Evolutionary conservation across 768 basidiomycete genomes (phyloP).

Genomic region (Coprinopsis sp.): DNA sequence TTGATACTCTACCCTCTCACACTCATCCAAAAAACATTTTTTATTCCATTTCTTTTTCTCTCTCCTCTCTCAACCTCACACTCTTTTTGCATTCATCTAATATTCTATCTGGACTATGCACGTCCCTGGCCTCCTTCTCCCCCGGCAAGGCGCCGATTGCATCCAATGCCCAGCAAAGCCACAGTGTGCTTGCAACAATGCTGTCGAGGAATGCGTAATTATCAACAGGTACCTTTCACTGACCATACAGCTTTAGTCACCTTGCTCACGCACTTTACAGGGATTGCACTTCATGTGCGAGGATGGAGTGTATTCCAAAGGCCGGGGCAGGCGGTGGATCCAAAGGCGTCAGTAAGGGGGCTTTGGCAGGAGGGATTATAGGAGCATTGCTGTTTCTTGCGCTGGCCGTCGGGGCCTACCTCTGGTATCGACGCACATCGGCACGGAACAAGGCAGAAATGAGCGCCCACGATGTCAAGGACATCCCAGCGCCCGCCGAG

Average conservation of each 20-base stretch:
- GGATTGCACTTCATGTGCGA: slow-evolving; percentile 52
- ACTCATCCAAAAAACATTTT: slow-evolving; percentile 4
- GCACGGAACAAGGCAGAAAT: slow-evolving; percentile 36
- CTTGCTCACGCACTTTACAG: slow-evolving; percentile 29
- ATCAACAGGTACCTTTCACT: slow-evolving; percentile 48
- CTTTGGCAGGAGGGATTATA: slow-evolving; percentile 69
- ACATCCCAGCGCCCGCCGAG: slow-evolving; percentile 69
- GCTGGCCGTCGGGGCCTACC: slow-evolving; percentile 44
- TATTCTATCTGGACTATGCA: no score
- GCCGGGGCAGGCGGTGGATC: slow-evolving; percentile 18
- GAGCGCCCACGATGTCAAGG: slow-evolving; percentile 36
- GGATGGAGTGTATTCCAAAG: slow-evolving; percentile 46
- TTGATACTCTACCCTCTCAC: slow-evolving; percentile 8
- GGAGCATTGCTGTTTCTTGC: slow-evolving; percentile 58
- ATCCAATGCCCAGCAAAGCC: slow-evolving; percentile 42
- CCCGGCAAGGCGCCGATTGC: slow-evolving; percentile 40
- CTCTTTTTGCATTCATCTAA: slow-evolving; percentile 30
- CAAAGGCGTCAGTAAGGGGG: slow-evolving; percentile 57
- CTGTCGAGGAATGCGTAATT: slow-evolving; percentile 54
- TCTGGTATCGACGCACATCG: slow-evolving; percentile 61
- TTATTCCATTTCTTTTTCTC: slow-evolving; percentile 12
- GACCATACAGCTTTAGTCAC: slow-evolving; percentile 1
- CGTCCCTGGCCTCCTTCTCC: slow-evolving; percentile 35
- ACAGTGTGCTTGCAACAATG: slow-evolving; percentile 47
- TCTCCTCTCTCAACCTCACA: slow-evolving; percentile 18